Conservation (phyloP, 305 asterid species). For the Plantago lanceolata region DNA sequence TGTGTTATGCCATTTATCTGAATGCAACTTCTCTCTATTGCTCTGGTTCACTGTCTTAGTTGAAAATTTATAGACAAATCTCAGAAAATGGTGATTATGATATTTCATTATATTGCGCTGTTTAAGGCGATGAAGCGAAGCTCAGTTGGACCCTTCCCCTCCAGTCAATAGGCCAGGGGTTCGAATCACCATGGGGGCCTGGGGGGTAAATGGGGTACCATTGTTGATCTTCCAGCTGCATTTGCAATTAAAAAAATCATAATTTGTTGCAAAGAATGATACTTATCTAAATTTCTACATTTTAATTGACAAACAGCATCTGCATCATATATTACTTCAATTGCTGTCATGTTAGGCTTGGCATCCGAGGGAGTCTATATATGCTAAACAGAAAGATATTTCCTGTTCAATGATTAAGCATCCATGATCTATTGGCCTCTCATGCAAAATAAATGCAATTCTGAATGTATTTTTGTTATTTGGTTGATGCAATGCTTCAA, state of each 20-base stretch:
- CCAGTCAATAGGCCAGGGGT: neutral
- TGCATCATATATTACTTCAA: neutral
- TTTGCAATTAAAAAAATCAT: neutral
- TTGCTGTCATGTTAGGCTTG: neutral
- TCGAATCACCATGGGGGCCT: too few species aligned
- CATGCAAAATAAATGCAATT: too few species aligned
- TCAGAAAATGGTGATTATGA: neutral
- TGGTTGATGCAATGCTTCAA: too few species aligned
- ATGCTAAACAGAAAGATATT: neutral
- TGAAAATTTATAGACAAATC: slow-evolving; percentile 12
- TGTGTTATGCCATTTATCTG: neutral
- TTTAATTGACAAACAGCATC: neutral
- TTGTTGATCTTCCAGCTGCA: too few species aligned
- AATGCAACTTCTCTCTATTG: slow-evolving; percentile 17
- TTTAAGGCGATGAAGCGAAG: neutral
- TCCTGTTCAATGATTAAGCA: neutral
- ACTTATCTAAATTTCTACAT: neutral
- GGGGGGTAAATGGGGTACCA: too few species aligned
- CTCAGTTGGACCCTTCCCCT: neutral
- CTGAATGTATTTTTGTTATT: too few species aligned
- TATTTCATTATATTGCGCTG: slow-evolving; percentile 1
- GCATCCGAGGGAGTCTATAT: neutral
- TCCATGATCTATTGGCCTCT: neutral
- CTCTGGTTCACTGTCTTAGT: neutral
- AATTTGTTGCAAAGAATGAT: slow-evolving; percentile 11